Evolutionary conservation across 73 alveolate species (phyloP), one percentile per base, ranked within the genome.

Genomic region (Effrenium voratum): DNA sequence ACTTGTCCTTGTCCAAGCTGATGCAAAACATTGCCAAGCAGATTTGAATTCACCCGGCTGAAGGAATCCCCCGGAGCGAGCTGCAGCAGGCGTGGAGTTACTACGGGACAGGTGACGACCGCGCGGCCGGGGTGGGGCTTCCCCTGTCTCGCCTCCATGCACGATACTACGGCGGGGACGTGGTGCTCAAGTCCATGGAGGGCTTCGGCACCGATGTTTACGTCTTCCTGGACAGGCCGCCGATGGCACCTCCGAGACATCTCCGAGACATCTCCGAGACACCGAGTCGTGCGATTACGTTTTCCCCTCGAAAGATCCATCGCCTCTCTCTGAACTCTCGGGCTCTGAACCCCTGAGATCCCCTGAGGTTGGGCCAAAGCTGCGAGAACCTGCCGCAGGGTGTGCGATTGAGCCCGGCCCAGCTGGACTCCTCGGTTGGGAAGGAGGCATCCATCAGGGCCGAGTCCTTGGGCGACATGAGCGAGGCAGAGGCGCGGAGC

Each of bases 131-230:
- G 4, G 90, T 79, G 22, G 90, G 90, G 44, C 90, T 79, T 45
- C 90, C 90, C 26, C 46, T 79, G 68, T 79, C 90, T 5, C 28
- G 90, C 32, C 90, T 44, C 30, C 93, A 55, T 43, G 93, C 99
- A 34, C 98, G 99, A 44, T 94, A 94, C 94, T 94, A 82, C 60
- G 99, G 99, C 30, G 99, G 99, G 24, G 99, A 94, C 36, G 93
- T 94, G 93, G 91, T 82, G 49, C 70, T 94, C 92, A 81, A 82
- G 92, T 94, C 99, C 30, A 94, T 94, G 98, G 99, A 94, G 43
- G 99, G 99, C 26, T 84, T 82, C 52, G 99, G 99, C 49, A 94
- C 99, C 10, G 99, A 94, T 57, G 99, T 81, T 60, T 94, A 94
- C 88, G 80, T 94, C 22, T 91, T 68, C 99, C 57, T 94, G 28